A percentile compares a stretch with the other conserved stretches of the same genome.
These are phyloP conservation scores for Vanrija sp. DNA, from an alignment of 1,284 basidiomycete species.

Conservation along the genomic window DNA sequence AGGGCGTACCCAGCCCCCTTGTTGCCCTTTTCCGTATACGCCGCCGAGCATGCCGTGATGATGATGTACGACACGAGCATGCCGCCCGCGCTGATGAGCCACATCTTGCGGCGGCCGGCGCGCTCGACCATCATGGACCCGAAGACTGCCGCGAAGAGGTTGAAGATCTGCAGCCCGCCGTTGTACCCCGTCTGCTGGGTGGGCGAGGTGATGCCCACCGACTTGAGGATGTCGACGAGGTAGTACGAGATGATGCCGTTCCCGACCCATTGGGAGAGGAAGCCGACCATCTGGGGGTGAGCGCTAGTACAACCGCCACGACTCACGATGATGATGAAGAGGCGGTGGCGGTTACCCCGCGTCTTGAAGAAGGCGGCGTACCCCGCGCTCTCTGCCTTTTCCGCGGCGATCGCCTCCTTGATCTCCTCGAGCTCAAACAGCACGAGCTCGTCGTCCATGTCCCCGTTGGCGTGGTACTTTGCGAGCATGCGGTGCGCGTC, in stretches of 20 bases:
- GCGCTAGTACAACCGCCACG: background rate
- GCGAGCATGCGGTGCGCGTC: conserved; percentile 32
- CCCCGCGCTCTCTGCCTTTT: conserved; percentile 38
- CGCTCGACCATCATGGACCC: conserved; percentile 5
- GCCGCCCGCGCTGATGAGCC: conserved; percentile 11
- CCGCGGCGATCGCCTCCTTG: conserved; percentile 51
- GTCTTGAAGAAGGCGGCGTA: conserved; percentile 26
- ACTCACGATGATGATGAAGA: conserved; percentile 48
- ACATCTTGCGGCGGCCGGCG: conserved; percentile 14
- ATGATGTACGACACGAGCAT: conserved; percentile 9
- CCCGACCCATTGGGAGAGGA: conserved; percentile 27
- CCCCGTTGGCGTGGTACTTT: conserved; percentile 30
- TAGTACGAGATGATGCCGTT: conserved; percentile 19
- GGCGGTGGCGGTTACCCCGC: conserved; percentile 49
- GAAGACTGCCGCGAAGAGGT: conserved; percentile 7
- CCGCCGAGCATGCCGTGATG: conserved; percentile 13
- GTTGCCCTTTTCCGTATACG: conserved; percentile 8
- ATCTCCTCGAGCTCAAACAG: conserved; percentile 23
- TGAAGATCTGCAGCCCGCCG: conserved; percentile 15
- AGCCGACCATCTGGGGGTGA: conserved; percentile 47
- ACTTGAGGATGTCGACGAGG: conserved; percentile 16
- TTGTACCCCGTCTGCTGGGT: conserved; percentile 17
- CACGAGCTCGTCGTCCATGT: conserved; percentile 22
- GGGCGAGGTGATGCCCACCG: conserved; percentile 14
- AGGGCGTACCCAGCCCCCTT: conserved; percentile 27